Evolutionary conservation across 2,329 filamentous ascomycete species (phyloP), one percentile per base, ranked within the genome.

Genomic region (Zalaria sp.): DNA sequence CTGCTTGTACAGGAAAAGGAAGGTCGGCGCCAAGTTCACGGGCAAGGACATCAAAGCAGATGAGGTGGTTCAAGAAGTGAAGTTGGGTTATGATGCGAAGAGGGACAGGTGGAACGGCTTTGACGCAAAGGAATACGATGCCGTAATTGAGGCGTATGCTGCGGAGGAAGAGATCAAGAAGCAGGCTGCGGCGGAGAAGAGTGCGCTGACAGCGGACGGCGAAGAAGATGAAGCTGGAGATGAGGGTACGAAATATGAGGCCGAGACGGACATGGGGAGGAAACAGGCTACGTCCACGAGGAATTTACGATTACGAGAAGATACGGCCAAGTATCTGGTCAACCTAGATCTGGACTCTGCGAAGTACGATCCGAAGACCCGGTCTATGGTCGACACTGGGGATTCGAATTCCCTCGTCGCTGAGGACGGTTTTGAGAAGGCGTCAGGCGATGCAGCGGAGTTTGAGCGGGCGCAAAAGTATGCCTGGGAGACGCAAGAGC

Each of bases 101-200:
- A 75, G 91, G 51, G 91, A 98, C 66, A 77, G 89, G 35, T 98
- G 91, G 89, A 95, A 95, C 57, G 89, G 89, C n/a, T 98, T 93
- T 62, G 88, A 96, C 59, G 69, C 87, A 1, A 77, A 75, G 49
- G 84, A 96, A 60, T 96, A 94, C 59, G 73, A 77, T 46, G 71
- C 76, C 46, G 84, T 96, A n/a, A 79, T 96, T 34, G 79, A 93
- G 39, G 85, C 94, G 52, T 94, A 83, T 61, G 81, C 91, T 47
- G 77, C 89, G 57, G 68, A 95, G 60, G 89, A 95, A 57, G 77
- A 81, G 49, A 66, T 95, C 47, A 79, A 73, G 52, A 55, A 70
- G 48, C 54, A 55, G 4, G 54, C 52, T 3, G 55, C 60, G 25
- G 57, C 45, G 1, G 58, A 68, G 47, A 69, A 68, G 37, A 67